Percentiles rank a stretch among this genome's conserved stretches.
phyloP scores from a whole-genome alignment of 2,329 filamentous ascomycete genomes.

The Fusarium circinatum region DNA sequence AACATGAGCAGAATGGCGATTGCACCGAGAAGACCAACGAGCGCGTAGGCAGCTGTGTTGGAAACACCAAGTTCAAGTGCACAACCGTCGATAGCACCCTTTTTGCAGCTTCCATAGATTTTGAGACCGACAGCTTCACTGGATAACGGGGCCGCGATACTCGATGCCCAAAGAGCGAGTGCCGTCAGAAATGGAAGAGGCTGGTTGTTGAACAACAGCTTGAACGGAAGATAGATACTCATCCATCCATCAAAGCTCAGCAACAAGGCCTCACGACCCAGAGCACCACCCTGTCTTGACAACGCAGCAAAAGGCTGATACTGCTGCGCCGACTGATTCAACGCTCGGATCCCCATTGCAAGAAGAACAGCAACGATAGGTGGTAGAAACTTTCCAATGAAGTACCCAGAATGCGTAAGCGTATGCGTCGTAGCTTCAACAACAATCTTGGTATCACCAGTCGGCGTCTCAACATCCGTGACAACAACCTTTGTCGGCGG shows the following conservation, averaged over 20 bases:
- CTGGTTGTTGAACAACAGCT: constrained; percentile 48
- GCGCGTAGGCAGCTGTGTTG: constrained; percentile 19
- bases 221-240: constrained; percentile 50
- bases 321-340: constrained; percentile 54
- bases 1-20: constrained; percentile 7
- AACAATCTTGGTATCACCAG: constrained; percentile 14
- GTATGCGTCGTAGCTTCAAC: constrained; percentile 29
- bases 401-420: constrained; percentile 43
- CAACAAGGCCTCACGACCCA: constrained; percentile 54
- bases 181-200: constrained; percentile 43
- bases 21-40: constrained; percentile 17
- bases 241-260: constrained; percentile 53
- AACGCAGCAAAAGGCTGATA: constrained; percentile 59
- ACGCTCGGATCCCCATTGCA: constrained; percentile 52
- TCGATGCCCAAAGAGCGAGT: constrained; percentile 13
- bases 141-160: constrained; percentile 29
- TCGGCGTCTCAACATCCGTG: constrained; percentile 22
- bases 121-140: constrained; percentile 39
- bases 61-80: constrained; percentile 37
- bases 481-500: constrained; percentile 26
- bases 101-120: constrained; percentile 32
- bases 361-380: constrained; percentile 53
- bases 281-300: constrained; percentile 48
- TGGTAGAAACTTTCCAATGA: constrained; percentile 56
- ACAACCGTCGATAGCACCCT: constrained; percentile 31